Evolutionary conservation across 331 rosid species (phyloP).

Genomic region (Malus hybrid): DNA sequence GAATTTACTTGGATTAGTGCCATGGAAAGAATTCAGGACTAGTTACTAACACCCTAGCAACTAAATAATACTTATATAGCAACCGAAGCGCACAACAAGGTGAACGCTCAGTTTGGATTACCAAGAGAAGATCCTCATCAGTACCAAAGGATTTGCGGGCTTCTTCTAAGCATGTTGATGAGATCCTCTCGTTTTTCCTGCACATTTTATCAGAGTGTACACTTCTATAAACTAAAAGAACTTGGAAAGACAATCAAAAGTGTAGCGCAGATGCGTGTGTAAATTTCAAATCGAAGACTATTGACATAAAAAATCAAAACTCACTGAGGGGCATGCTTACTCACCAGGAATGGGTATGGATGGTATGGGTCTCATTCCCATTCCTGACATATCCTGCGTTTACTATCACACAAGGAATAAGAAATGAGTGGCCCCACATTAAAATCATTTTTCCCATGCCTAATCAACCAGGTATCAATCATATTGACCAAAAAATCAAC

Average conservation of each 20-base stretch:
- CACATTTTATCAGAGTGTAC: constrained; percentile 2
- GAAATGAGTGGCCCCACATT: too few species aligned
- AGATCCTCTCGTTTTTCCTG: constrained; percentile 66
- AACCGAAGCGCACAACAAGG: not conserved
- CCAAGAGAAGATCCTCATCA: constrained; percentile 94
- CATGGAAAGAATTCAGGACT: not conserved
- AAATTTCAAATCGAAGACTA: not conserved
- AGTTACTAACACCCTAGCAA: not conserved
- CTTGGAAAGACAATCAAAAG: not conserved
- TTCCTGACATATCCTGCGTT: too few species aligned
- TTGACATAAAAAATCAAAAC: not conserved
- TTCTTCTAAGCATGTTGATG: constrained; percentile 72
- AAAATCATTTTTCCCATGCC: too few species aligned
- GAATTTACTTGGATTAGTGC: not conserved
- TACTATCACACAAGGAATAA: too few species aligned
- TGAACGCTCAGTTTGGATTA: constrained; percentile 21
- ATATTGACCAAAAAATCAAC: too few species aligned
- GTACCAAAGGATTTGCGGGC: constrained; percentile 94
- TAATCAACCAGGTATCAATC: too few species aligned
- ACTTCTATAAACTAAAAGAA: not conserved
- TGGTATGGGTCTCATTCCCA: too few species aligned
- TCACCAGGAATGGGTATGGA: too few species aligned
- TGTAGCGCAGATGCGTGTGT: not conserved
- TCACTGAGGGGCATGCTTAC: not conserved
- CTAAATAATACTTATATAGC: not conserved